Evolutionary conservation across 2,329 filamentous ascomycete genomes (phyloP).

Genomic region (Arthrobotrys entomopaga): DNA sequence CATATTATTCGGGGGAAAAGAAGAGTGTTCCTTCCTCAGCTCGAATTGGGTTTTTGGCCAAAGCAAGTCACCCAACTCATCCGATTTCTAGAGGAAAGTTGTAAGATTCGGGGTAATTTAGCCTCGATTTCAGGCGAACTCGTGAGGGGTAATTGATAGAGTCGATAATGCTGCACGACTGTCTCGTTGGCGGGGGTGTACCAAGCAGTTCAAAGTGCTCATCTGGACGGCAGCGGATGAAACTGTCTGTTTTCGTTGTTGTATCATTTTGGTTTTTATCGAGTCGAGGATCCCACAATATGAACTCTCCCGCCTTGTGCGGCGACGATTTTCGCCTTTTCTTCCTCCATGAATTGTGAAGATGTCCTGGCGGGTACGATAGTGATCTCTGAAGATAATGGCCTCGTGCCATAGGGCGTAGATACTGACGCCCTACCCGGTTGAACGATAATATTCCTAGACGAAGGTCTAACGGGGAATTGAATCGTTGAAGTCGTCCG

Average conservation of each 20-base stretch:
- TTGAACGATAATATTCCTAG: constrained; percentile 20
- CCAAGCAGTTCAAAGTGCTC: too few species aligned
- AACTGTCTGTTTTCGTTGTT: too few species aligned
- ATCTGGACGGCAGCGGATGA: too few species aligned
- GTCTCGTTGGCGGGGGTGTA: background rate
- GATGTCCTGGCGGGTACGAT: constrained; percentile 27
- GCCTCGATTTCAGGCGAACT: too few species aligned
- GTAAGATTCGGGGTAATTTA: too few species aligned
- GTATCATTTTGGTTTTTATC: constrained; percentile 7
- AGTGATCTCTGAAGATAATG: constrained; percentile 38
- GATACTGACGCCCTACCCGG: constrained; percentile 17
- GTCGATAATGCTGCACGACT: too few species aligned
- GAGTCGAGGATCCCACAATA: constrained; percentile 24
- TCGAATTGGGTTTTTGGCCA: background rate
- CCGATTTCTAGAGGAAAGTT: too few species aligned
- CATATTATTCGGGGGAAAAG: too few species aligned
- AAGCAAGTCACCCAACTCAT: background rate
- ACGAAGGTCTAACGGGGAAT: constrained; percentile 34
- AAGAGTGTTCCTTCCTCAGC: too few species aligned
- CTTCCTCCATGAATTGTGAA: constrained; percentile 19
- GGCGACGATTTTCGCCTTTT: constrained; percentile 13
- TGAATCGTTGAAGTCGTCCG: constrained; percentile 42
- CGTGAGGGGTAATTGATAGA: too few species aligned
- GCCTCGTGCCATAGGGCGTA: constrained; percentile 15
- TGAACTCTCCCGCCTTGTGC: constrained; percentile 42